Evolutionary conservation across 1,284 basidiomycete genomes (phyloP).

Genomic region (Ganoderma sinense): DNA sequence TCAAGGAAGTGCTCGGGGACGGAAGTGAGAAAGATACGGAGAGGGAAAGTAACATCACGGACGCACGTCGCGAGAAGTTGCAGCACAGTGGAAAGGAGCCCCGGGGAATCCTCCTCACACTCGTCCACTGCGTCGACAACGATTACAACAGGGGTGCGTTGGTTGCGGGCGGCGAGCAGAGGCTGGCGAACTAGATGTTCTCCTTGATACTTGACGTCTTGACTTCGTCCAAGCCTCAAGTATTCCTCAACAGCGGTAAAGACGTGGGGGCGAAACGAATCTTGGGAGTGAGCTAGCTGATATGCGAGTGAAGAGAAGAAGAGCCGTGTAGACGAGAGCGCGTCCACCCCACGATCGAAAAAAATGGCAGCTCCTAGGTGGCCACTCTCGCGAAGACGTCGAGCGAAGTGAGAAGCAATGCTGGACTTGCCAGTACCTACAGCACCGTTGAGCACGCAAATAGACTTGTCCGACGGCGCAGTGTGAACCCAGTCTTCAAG

Average conservation of each 20-base stretch:
- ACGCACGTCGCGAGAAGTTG: slow-evolving; percentile 11
- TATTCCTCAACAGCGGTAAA: slow-evolving; percentile 13
- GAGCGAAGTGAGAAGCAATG: slow-evolving; percentile 27
- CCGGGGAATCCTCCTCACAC: slow-evolving; percentile 7
- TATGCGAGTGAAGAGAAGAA: slow-evolving; percentile 23
- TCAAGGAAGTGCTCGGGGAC: slow-evolving; percentile 23
- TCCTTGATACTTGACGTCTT: slow-evolving; percentile 7
- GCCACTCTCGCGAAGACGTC: slow-evolving; percentile 7
- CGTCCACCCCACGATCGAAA: slow-evolving; percentile 17
- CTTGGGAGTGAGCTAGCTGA: slow-evolving; percentile 20
- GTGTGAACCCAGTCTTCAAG: slow-evolving; percentile 17
- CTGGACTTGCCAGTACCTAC: slow-evolving; percentile 28
- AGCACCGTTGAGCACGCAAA: slow-evolving; percentile 21
- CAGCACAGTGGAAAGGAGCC: slow-evolving; percentile 8
- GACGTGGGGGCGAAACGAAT: slow-evolving; percentile 4
- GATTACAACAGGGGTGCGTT: slow-evolving; percentile 6
- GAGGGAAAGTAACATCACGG: slow-evolving; percentile 1
- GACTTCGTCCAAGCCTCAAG: slow-evolving; percentile 3
- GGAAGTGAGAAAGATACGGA: slow-evolving; percentile 28
- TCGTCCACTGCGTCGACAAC: slow-evolving; percentile 29
- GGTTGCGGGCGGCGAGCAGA: slow-evolving; percentile 1
- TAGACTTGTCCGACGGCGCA: not conserved
- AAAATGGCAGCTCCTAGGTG: slow-evolving; percentile 28
- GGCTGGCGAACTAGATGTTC: slow-evolving; percentile 12
- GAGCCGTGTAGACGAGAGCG: slow-evolving; percentile 7